phyloP scores from a whole-genome alignment of 352 stramenopile genomes.

The Globisporangium apiculatum region DNA sequence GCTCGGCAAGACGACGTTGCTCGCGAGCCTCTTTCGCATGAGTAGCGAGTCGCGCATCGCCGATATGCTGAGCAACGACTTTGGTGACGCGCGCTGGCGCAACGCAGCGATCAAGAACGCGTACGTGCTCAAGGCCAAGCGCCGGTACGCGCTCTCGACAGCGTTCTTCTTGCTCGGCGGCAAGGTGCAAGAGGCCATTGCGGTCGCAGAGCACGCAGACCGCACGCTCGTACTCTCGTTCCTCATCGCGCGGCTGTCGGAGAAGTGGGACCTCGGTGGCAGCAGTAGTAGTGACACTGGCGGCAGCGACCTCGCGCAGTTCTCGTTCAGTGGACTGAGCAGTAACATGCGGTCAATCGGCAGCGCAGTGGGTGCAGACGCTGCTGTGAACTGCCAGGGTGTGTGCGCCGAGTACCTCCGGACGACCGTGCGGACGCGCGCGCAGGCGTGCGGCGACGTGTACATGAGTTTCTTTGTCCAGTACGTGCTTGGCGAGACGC shows the following conservation, averaged over 20 bases:
- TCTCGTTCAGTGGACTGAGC: constrained; percentile 57
- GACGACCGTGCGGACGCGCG: constrained; percentile 40
- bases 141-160: constrained; percentile 69
- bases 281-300: constrained; percentile 10
- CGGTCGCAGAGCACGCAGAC: constrained; percentile 69
- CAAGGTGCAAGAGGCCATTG: constrained; percentile 70
- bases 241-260: constrained; percentile 66
- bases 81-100: constrained; percentile 74
- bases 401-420: constrained; percentile 61
- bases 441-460: constrained; percentile 45
- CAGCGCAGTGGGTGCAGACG: neutral
- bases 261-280: constrained; percentile 62
- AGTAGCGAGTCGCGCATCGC: constrained; percentile 67
- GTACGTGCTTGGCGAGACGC: constrained; percentile 47
- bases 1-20: constrained; percentile 74
- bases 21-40: constrained; percentile 83
- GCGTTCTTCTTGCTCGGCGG: constrained; percentile 80
- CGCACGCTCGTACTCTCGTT: constrained; percentile 70
- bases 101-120: constrained; percentile 89
- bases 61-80: constrained; percentile 79
- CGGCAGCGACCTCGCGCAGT: constrained; percentile 19
- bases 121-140: constrained; percentile 84
- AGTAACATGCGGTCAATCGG: constrained; percentile 24
- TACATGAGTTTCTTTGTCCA: constrained; percentile 77
- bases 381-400: constrained; percentile 17